Conservation (phyloP, 2,329 filamentous ascomycete species). For the Cercospora zeina region DNA sequence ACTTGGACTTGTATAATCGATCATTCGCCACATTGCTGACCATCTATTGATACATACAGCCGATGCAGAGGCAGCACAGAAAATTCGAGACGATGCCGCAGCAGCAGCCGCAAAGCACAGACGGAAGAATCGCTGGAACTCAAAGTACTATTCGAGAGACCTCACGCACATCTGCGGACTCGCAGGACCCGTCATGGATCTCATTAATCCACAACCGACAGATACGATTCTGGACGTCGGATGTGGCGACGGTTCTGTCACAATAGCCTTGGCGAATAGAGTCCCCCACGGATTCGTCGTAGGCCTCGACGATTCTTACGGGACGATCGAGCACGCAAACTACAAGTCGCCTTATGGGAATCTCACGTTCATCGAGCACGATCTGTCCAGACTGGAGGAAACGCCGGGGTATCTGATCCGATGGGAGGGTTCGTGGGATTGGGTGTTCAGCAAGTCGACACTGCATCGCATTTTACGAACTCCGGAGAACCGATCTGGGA, state of each 20-base stretch:
- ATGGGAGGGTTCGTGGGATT: slow-evolving; percentile 38
- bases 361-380: slow-evolving; percentile 18
- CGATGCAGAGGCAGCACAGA: slow-evolving; percentile 13
- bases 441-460: slow-evolving; percentile 47
- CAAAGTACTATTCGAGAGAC: slow-evolving; percentile 6
- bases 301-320: slow-evolving; percentile 44
- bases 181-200: slow-evolving; percentile 42
- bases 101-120: slow-evolving; percentile 12
- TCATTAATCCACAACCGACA: slow-evolving; percentile 39
- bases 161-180: slow-evolving; percentile 40
- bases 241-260: slow-evolving; percentile 46
- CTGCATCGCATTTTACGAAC: slow-evolving; percentile 54
- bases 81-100: slow-evolving; percentile 9
- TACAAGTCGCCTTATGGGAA: slow-evolving; percentile 10
- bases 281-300: slow-evolving; percentile 37
- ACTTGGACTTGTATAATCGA: background rate
- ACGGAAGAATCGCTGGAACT: slow-evolving; percentile 16
- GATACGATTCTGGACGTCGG: slow-evolving; percentile 45
- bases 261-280: slow-evolving; percentile 39
- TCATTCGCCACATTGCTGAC: background rate
- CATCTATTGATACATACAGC: background rate
- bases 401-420: slow-evolving; percentile 21
- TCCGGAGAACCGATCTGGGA: slow-evolving; percentile 45
- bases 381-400: slow-evolving; percentile 5
- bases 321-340: slow-evolving; percentile 42